These are phyloP conservation scores for Funneliformis mosseae DNA, from an alignment of 192 early-diverging fungal genomes.

Conservation along the genomic window DNA sequence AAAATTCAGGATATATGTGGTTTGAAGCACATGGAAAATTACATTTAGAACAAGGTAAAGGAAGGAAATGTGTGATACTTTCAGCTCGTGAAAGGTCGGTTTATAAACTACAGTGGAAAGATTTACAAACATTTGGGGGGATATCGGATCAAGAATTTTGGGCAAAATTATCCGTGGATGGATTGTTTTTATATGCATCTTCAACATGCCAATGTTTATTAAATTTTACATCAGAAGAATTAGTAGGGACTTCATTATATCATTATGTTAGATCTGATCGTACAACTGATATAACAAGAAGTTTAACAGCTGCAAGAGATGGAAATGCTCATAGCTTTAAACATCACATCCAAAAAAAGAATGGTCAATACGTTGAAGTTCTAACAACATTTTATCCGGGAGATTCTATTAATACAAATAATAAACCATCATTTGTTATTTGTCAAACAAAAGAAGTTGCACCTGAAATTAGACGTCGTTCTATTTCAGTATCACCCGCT, in stretches of 20 bases:
- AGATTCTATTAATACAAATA: slow-evolving; percentile 22
- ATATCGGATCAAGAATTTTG: slow-evolving; percentile 54
- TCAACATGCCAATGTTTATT: slow-evolving; percentile 40
- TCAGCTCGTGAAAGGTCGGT: slow-evolving; percentile 58
- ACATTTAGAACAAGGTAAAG: slow-evolving; percentile 64
- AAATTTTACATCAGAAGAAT: slow-evolving; percentile 35
- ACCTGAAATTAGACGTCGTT: slow-evolving; percentile 17
- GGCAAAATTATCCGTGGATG: slow-evolving; percentile 62
- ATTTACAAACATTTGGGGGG: slow-evolving; percentile 32
- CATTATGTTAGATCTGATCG: slow-evolving; percentile 47
- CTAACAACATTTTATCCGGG: slow-evolving; percentile 47
- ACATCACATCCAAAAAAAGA: slow-evolving; percentile 43
- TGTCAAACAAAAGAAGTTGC: slow-evolving; percentile 34
- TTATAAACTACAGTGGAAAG: slow-evolving; percentile 41
- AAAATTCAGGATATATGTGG: slow-evolving; percentile 63
- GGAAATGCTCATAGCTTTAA: slow-evolving; percentile 41
- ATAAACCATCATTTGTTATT: slow-evolving; percentile 39
- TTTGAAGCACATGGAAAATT: slow-evolving; percentile 66
- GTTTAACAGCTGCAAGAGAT: slow-evolving; percentile 41
- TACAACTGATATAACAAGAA: slow-evolving; percentile 46
- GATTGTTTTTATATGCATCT: slow-evolving; percentile 56
- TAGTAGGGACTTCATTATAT: slow-evolving; percentile 49
- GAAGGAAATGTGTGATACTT: slow-evolving; percentile 69
- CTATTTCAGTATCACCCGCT: not conserved
- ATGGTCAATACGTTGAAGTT: slow-evolving; percentile 44